Conservation (phyloP, 768 basidiomycete species). For the Rhodocollybia butyracea region DNA sequence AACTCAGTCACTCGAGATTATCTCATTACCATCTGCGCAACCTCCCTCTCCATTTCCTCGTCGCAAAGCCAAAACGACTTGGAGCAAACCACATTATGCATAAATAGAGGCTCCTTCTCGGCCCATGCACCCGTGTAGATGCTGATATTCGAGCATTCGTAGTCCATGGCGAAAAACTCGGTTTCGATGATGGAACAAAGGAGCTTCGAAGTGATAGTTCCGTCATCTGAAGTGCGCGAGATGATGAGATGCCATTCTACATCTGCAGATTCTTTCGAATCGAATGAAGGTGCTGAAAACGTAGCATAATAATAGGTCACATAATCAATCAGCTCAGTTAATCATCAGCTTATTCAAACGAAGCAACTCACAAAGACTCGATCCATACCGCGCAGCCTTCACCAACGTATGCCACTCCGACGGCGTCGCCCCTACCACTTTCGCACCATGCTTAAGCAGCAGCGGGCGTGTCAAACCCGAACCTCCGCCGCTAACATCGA, state of each 20-base stretch:
- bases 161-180: conserved; percentile 20
- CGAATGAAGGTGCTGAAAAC: neutral
- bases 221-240: neutral
- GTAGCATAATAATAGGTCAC: neutral
- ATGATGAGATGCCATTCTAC: conserved; percentile 19
- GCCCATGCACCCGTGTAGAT: conserved; percentile 2
- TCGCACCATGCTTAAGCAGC: conserved; percentile 12
- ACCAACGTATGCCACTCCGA: conserved; percentile 14
- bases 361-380: conserved; percentile 13
- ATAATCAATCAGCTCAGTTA: neutral
- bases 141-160: conserved; percentile 1
- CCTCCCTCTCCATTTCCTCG: conserved; percentile 12
- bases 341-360: neutral
- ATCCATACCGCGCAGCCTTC: conserved; percentile 12
- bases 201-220: conserved; percentile 8
- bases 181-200: conserved; percentile 21
- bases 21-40: neutral
- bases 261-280: conserved; percentile 5
- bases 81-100: conserved; percentile 21
- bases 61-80: conserved; percentile 20
- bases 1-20: too few relatives aligned
- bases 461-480: conserved; percentile 15
- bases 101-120: conserved; percentile 14
- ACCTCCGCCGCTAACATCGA: conserved; percentile 15
- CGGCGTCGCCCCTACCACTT: conserved; percentile 15